Percentiles rank a stretch among this genome's conserved stretches.
Conservation (phyloP, 73 alveolate genomes). For the Stentor roeselii region DNA sequence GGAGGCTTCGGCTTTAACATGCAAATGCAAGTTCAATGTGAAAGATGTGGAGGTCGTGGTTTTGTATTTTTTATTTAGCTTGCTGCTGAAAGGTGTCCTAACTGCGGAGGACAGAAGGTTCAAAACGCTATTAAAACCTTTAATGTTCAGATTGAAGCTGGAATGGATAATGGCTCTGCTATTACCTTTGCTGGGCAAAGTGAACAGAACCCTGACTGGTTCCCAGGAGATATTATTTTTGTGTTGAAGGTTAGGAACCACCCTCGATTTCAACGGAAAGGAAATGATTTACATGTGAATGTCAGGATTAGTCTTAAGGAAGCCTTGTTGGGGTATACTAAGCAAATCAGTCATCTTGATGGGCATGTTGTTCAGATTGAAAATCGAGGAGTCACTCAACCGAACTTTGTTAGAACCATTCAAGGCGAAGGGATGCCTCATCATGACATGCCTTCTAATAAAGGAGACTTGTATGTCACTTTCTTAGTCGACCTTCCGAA, state of each 20-base stretch:
- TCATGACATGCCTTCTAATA: slow-evolving; percentile 78
- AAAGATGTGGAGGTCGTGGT: slow-evolving; percentile 92
- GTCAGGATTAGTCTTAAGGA: slow-evolving; percentile 83
- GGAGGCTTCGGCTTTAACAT: slow-evolving; percentile 87
- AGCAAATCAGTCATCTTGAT: slow-evolving; percentile 92
- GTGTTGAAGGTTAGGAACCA: slow-evolving; percentile 67
- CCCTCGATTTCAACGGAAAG: slow-evolving; percentile 78
- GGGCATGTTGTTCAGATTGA: slow-evolving; percentile 84
- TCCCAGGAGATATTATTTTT: slow-evolving; percentile 95
- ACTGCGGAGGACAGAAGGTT: slow-evolving; percentile 90
- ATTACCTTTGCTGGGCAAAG: slow-evolving; percentile 89
- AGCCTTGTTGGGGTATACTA: slow-evolving; percentile 92
- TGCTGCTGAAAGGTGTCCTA: slow-evolving; percentile 75
- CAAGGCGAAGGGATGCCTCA: slow-evolving; percentile 97
- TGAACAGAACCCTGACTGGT: slow-evolving; percentile 84
- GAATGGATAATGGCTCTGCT: slow-evolving; percentile 89
- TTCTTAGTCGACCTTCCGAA: slow-evolving; percentile 84
- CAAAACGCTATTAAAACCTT: slow-evolving; percentile 65
- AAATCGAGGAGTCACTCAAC: slow-evolving; percentile 83
- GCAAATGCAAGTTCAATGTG: slow-evolving; percentile 90
- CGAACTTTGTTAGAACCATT: slow-evolving; percentile 74
- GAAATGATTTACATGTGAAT: slow-evolving; percentile 73
- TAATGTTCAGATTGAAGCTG: slow-evolving; percentile 77
- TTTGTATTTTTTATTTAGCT: slow-evolving; percentile 30
- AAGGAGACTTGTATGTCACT: slow-evolving; percentile 88